Percentiles rank a stretch among this genome's conserved stretches.
Conservation (phyloP, 345 rosid species). For the Gossypium herbaceum region DNA sequence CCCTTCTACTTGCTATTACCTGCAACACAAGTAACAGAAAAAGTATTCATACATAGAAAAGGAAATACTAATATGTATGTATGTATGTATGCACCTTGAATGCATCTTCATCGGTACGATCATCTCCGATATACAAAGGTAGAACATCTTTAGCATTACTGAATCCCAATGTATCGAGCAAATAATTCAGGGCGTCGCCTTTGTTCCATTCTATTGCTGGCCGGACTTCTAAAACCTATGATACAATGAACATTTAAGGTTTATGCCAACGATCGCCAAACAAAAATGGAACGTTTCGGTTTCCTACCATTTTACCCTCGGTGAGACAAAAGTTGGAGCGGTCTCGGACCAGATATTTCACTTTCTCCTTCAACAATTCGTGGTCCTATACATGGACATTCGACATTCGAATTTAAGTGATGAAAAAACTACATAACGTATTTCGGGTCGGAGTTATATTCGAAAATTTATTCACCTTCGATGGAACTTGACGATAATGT, state of each 20-base stretch:
- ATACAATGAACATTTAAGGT: no score
- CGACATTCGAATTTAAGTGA: not conserved
- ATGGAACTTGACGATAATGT: conserved; percentile 32
- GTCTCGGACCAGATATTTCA: conserved; percentile 30
- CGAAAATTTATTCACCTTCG: conserved; percentile 19
- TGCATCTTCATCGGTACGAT: conserved; percentile 61
- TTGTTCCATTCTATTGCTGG: conserved; percentile 61
- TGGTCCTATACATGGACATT: conserved; percentile 21
- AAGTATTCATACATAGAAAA: not conserved
- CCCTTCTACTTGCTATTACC: conserved; percentile 35
- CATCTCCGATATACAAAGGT: conserved; percentile 60
- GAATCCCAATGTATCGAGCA: conserved; percentile 41
- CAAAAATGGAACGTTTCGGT: not conserved
- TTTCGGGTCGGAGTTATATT: not conserved
- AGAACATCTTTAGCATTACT: conserved; percentile 36
- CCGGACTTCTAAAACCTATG: conserved; percentile 52
- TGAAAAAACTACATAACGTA: not conserved
- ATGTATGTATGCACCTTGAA: conserved; percentile 36
- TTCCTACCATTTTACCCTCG: conserved; percentile 47
- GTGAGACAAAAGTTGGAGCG: conserved; percentile 33
- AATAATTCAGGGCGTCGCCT: conserved; percentile 48
- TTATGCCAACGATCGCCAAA: no score
- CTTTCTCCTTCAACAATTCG: conserved; percentile 30
- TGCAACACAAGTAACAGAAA: conserved; percentile 7
- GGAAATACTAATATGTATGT: no score